Conservation (phyloP, 805 yeast genomes). For the Ogataea methylovora region DNA sequence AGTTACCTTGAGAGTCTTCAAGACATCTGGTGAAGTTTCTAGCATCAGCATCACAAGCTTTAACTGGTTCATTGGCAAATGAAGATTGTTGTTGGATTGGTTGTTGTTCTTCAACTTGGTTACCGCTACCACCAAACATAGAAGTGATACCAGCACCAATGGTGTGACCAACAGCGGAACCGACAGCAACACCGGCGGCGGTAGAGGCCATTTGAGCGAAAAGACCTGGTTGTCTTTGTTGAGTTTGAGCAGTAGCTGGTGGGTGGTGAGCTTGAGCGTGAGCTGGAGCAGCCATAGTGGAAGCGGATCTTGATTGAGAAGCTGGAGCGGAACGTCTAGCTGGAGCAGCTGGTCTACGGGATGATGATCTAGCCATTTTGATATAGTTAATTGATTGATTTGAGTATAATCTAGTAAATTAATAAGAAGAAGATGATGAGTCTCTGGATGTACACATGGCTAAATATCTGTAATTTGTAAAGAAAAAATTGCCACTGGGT, state of each 20-base stretch:
- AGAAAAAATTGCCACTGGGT: not conserved
- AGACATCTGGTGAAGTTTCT: constrained; percentile 92
- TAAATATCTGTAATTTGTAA: not conserved
- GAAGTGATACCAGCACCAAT: constrained; percentile 90
- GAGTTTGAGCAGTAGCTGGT: constrained; percentile 39
- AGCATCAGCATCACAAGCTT: constrained; percentile 86
- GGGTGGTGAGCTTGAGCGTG: constrained; percentile 37
- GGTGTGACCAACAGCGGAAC: constrained; percentile 95
- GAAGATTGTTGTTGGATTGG: constrained; percentile 27
- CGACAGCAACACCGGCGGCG: constrained; percentile 99
- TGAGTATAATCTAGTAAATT: not conserved
- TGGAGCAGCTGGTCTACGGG: constrained; percentile 37
- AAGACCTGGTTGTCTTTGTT: constrained; percentile 69
- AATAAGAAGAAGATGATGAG: not conserved
- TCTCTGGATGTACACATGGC: not conserved
- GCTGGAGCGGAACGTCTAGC: constrained; percentile 37
- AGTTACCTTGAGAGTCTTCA: constrained; percentile 89
- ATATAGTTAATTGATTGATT: not conserved
- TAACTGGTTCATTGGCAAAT: constrained; percentile 32
- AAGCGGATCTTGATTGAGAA: constrained; percentile 58
- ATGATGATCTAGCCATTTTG: constrained; percentile 27
- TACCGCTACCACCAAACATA: constrained; percentile 74
- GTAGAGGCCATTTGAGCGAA: constrained; percentile 98
- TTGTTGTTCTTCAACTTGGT: constrained; percentile 34
- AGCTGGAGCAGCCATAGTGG: constrained; percentile 63